Evolutionary conservation across 148 eudicot genomes (phyloP).

Genomic region (Chenopodium suecicum): DNA sequence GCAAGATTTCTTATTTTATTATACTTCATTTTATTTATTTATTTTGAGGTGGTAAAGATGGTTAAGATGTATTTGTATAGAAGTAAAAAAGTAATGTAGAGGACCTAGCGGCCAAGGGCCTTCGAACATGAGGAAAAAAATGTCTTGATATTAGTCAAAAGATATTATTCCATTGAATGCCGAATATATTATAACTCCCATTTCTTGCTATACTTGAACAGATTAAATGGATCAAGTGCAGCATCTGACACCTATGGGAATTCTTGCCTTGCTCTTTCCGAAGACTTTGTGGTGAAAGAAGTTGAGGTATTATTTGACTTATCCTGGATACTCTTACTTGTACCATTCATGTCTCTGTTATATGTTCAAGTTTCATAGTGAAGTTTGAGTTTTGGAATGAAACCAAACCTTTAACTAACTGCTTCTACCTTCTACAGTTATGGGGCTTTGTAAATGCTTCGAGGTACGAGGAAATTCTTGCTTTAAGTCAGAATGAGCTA

Average conservation of each 20-base stretch:
- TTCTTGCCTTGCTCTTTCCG: conserved; percentile 64
- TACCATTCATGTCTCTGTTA: not conserved
- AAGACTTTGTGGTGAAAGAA: conserved; percentile 85
- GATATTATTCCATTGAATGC: not conserved
- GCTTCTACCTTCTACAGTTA: conserved; percentile 45
- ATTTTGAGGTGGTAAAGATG: not conserved
- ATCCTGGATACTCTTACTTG: not conserved
- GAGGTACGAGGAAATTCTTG: conserved; percentile 64
- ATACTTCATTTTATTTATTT: not conserved
- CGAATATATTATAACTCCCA: conserved; percentile 1
- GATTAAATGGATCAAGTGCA: conserved; percentile 82
- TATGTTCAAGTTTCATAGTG: not conserved
- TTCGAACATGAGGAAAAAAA: not conserved
- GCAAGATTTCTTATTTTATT: too few species aligned
- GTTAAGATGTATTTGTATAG: not conserved
- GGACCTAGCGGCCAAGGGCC: not conserved
- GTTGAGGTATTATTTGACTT: conserved; percentile 57
- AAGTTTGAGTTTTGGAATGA: not conserved
- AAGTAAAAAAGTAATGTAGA: not conserved
- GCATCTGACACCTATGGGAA: conserved; percentile 95
- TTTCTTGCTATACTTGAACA: conserved; percentile 23
- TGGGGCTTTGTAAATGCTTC: conserved; percentile 97
- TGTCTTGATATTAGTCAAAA: not conserved
- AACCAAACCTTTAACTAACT: not conserved
- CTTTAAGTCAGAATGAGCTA: conserved; percentile 59